A percentile compares a stretch with the other conserved stretches of the same genome.
These are phyloP conservation scores for Parmelia sp. DNA, from an alignment of 495 filamentous ascomycete genomes.

Conservation along the genomic window DNA sequence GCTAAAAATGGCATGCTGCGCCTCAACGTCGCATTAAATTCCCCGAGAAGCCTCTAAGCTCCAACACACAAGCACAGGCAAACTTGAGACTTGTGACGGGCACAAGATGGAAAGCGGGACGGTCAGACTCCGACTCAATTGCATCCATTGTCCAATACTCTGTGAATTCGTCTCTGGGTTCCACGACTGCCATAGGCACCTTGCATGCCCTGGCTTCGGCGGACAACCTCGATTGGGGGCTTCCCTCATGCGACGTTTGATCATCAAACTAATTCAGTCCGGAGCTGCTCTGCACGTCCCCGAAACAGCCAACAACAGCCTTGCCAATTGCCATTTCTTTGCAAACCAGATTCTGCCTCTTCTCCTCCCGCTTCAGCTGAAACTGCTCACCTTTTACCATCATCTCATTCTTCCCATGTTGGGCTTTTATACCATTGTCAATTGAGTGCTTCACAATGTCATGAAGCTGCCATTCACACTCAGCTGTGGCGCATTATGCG, in stretches of 20 bases:
- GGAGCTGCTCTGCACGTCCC: background rate
- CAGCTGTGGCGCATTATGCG: background rate
- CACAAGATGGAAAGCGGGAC: background rate
- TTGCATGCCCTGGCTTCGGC: background rate
- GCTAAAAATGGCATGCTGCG: background rate
- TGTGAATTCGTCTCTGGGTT: background rate
- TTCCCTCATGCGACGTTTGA: constrained; percentile 4
- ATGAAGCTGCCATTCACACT: constrained; percentile 1
- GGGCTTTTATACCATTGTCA: background rate
- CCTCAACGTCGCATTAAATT: background rate
- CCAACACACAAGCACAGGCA: background rate
- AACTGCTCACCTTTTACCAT: background rate
- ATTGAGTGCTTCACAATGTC: background rate
- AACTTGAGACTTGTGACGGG: too few relatives aligned
- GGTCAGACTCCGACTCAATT: background rate
- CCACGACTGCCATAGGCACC: background rate
- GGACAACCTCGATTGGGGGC: background rate
- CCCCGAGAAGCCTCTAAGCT: background rate
- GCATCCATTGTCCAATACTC: background rate
- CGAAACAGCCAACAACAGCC: background rate
- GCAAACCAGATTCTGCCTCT: background rate
- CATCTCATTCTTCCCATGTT: background rate
- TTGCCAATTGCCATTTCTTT: background rate
- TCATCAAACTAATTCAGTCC: background rate
- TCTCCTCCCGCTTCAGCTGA: background rate